A percentile compares a stretch with the other conserved stretches of the same genome.
Evolutionary conservation across 768 basidiomycete genomes (phyloP).

Genomic region (Russula emetica): DNA sequence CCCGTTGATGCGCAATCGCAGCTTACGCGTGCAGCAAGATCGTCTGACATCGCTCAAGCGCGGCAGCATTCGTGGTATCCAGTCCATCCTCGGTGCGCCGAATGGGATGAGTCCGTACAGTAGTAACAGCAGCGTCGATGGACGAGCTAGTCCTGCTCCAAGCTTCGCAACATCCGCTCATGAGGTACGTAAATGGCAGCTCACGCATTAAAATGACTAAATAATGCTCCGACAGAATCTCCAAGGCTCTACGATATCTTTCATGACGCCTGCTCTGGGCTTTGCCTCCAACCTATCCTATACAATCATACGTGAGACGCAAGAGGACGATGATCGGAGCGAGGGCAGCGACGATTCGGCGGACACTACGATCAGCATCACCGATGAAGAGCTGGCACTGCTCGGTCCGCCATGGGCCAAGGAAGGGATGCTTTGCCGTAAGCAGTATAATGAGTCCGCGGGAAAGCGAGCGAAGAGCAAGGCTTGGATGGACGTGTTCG

Average conservation of each 20-base stretch:
- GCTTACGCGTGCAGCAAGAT: constrained; percentile 62
- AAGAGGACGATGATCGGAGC: constrained; percentile 84
- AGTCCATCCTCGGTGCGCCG: constrained; percentile 67
- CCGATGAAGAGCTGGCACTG: constrained; percentile 92
- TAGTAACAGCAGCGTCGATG: constrained; percentile 78
- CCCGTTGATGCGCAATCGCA: constrained; percentile 58
- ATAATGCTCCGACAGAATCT: constrained; percentile 41
- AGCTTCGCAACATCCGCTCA: constrained; percentile 88
- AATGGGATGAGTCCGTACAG: constrained; percentile 76
- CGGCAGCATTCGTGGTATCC: constrained; percentile 85
- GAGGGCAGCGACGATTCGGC: constrained; percentile 56
- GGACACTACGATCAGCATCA: constrained; percentile 78
- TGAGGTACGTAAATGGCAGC: constrained; percentile 48
- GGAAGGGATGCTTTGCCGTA: constrained; percentile 92
- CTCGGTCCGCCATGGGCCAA: constrained; percentile 99
- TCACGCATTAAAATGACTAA: constrained; percentile 3
- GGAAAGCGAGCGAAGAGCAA: constrained; percentile 86
- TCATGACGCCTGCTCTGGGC: constrained; percentile 83
- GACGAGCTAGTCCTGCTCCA: constrained; percentile 90
- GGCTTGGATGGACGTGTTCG: constrained; percentile 90
- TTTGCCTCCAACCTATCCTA: constrained; percentile 95
- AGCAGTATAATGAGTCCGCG: constrained; percentile 87
- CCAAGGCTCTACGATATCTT: constrained; percentile 61
- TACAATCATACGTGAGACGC: constrained; percentile 92
- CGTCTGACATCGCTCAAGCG: constrained; percentile 77